Evolutionary conservation across 345 rosid genomes (phyloP).

Genomic region (Reutealis trisperma): DNA sequence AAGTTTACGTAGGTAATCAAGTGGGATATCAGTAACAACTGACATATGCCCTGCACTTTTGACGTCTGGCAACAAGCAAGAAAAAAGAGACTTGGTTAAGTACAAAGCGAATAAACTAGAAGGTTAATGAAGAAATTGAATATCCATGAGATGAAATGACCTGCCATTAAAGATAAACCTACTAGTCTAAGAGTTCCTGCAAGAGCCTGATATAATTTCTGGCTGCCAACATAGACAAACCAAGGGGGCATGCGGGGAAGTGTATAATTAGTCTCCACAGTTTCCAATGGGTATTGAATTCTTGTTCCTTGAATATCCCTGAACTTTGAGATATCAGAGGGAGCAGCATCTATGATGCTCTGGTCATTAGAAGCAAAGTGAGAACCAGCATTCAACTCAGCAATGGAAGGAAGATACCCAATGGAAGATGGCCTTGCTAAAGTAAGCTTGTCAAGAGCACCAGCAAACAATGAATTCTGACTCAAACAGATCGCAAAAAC

Average conservation of each 20-base stretch:
- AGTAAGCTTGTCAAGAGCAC: slow-evolving; percentile 73
- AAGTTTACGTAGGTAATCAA: slow-evolving; percentile 57
- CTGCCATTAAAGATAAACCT: slow-evolving; percentile 84
- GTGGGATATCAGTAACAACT: slow-evolving; percentile 71
- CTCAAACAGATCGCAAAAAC: slow-evolving; percentile 68
- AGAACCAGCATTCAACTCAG: slow-evolving; percentile 62
- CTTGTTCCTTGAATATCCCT: slow-evolving; percentile 29
- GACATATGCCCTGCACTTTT: slow-evolving; percentile 62
- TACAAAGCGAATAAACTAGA: slow-evolving; percentile 16
- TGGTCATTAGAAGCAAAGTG: slow-evolving; percentile 30
- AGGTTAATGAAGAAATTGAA: slow-evolving; percentile 21
- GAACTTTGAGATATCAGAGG: slow-evolving; percentile 38
- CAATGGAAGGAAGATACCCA: slow-evolving; percentile 77
- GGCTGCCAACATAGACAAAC: slow-evolving; percentile 73
- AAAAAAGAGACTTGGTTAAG: slow-evolving; percentile 30
- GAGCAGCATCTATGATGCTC: slow-evolving; percentile 29
- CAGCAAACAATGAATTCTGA: slow-evolving; percentile 64
- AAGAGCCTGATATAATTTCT: slow-evolving; percentile 67
- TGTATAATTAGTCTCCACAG: slow-evolving; percentile 39
- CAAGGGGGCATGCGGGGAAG: slow-evolving; percentile 88
- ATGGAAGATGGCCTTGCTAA: slow-evolving; percentile 54
- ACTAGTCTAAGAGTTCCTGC: slow-evolving; percentile 84
- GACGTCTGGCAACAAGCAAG: slow-evolving; percentile 51
- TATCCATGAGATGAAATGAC: slow-evolving; percentile 48
- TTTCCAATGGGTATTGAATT: slow-evolving; percentile 26